Base-by-base conservation (phyloP, 257 asterid species). In the Gentiana straminea region DNA sequence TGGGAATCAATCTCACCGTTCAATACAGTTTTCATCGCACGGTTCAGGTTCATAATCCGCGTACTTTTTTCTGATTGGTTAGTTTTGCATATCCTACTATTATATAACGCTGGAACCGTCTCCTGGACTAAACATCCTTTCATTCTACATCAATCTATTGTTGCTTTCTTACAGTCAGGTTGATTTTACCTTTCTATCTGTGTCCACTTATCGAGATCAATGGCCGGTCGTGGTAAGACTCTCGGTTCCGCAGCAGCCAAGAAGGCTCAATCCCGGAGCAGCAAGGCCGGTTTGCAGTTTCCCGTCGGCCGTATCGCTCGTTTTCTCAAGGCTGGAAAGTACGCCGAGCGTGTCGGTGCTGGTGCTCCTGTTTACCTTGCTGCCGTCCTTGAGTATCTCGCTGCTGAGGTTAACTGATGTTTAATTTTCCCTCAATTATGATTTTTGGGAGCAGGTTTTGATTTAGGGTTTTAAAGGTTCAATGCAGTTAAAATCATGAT, bases 281-380 rank as follows among this genome's bases (percentile, higher is more conserved):
- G 78, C 73, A 85, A 85, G 52, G 93, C 93, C 4, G 86, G 93
- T 2, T 80, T 82, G 5, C 89, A 82, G 48, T 85, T 85, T 33
- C 95, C 93, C 35, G 92, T 85, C 1, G 93, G 89, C 11, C 92
- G 92, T 70, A 80, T 85, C 38, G 92, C 94, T 11, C 79, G 94
- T 46, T 85, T 85, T 49, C 77, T 85, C 39, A 85, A 85, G 70
- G 94, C 94, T 41, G 89, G 94, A 0, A 85, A 85, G 51, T 85
- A 85, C 55, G 86, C 92, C 4, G 84, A 85, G 68, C 82, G 92
- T 15, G 94, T 82, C 8, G 94, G 92, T 8, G 94, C 87, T 45
- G 94, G 94, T 41, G 94, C 94, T 51, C 91, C 94, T 4, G 91
- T 84, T 8, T 84, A 84, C 62, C 88, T 84, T 50, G 86, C 87